Evolutionary conservation across 306 rosid species (phyloP).

Genomic region (Amphicarpaea edgeworthii): DNA sequence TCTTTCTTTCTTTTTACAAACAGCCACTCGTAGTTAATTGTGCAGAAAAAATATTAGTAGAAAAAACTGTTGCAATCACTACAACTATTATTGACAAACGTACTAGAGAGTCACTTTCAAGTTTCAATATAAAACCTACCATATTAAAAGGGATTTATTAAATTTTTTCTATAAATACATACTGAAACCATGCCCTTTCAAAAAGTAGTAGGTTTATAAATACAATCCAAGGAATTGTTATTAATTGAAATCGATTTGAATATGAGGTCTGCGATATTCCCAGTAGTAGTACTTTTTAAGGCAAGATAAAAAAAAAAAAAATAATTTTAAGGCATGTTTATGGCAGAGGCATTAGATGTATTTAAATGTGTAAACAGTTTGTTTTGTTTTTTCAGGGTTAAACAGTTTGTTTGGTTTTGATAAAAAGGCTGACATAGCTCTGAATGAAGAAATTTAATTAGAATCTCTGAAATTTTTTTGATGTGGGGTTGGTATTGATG

Average conservation of each 20-base stretch:
- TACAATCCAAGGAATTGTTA: background rate
- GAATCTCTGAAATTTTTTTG: background rate
- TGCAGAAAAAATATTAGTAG: background rate
- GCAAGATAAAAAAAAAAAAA: too few species aligned
- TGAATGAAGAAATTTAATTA: background rate
- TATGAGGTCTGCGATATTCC: background rate
- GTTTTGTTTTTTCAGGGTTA: constrained; percentile 8
- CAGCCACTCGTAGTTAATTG: background rate
- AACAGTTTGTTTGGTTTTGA: background rate
- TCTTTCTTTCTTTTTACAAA: background rate
- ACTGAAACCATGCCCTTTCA: background rate
- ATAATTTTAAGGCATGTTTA: too few species aligned
- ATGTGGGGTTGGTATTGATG: constrained; percentile 19
- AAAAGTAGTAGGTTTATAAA: background rate
- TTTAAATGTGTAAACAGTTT: background rate
- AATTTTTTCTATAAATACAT: background rate
- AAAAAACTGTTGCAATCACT: constrained; percentile 11
- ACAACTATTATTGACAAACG: background rate
- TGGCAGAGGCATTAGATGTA: background rate
- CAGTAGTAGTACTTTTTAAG: background rate
- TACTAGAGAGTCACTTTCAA: background rate
- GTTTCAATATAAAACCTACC: constrained; percentile 3
- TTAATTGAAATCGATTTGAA: background rate
- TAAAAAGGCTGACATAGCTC: background rate
- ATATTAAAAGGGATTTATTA: constrained; percentile 6